These are phyloP conservation scores for Elongisporangium anandrum DNA, from an alignment of 352 stramenopile species.

Conservation along the genomic window DNA sequence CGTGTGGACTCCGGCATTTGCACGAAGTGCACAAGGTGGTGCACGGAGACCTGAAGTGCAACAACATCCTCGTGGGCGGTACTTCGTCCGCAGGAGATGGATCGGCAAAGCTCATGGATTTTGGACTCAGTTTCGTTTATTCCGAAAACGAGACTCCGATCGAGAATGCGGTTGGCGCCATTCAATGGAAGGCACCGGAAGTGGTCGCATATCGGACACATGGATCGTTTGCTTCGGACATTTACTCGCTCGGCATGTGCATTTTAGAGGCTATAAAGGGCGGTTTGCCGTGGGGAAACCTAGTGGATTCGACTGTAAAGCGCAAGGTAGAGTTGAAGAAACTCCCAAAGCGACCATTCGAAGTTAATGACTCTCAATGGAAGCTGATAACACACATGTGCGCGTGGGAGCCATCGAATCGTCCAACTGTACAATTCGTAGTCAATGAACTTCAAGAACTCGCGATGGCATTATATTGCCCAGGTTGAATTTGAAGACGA, in stretches of 20 bases:
- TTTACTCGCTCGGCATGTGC: constrained; percentile 21
- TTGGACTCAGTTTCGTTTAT: constrained; percentile 18
- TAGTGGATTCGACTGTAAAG: neutral
- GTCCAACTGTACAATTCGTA: too few relatives aligned
- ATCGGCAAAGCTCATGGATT: constrained; percentile 16
- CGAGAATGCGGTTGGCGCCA: constrained; percentile 3
- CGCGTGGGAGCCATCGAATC: too few relatives aligned
- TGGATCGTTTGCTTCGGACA: constrained; percentile 10
- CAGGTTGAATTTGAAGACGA: too few relatives aligned
- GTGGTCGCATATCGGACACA: neutral
- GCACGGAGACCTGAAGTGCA: constrained; percentile 73
- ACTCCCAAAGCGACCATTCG: neutral
- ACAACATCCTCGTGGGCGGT: constrained; percentile 65
- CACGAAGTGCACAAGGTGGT: constrained; percentile 33
- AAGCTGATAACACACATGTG: too few relatives aligned
- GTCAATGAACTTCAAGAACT: too few relatives aligned
- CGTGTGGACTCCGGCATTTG: constrained; percentile 37
- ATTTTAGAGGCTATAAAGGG: constrained; percentile 14
- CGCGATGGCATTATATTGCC: too few relatives aligned
- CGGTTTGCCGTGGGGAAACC: neutral
- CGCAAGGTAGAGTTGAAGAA: neutral
- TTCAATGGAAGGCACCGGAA: constrained; percentile 14
- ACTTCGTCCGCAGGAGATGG: constrained; percentile 1
- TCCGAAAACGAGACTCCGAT: constrained; percentile 2
- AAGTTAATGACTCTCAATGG: neutral